A percentile compares a stretch with the other conserved stretches of the same genome.
Conservation (phyloP, 78 protist genomes). For the Tieghemostelium lacteum region DNA sequence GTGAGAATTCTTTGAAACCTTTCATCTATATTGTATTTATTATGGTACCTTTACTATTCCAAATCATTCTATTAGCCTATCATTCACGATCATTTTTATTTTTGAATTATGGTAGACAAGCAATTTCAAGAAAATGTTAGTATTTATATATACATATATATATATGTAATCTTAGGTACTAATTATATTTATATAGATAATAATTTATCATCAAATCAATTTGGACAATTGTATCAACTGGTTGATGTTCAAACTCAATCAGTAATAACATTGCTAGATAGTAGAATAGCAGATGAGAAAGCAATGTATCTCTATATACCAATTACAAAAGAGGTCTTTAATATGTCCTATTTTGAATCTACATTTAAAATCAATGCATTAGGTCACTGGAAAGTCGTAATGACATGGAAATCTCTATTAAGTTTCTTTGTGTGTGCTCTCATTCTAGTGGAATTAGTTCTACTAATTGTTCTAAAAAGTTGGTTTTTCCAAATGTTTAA, state of each 20-base stretch:
- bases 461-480: conserved; percentile 28
- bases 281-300: conserved; percentile 54
- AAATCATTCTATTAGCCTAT: conserved; percentile 46
- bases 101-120: conserved; percentile 65
- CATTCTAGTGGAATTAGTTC: conserved; percentile 29
- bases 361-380: conserved; percentile 66
- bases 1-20: conserved; percentile 50
- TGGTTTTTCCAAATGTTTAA: conserved; percentile 35
- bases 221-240: conserved; percentile 46
- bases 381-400: conserved; percentile 47
- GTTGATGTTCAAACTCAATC: conserved; percentile 48
- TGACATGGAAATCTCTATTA: conserved; percentile 64
- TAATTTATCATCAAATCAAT: conserved; percentile 1
- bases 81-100: conserved; percentile 59
- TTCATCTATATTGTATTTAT: conserved; percentile 44
- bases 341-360: conserved; percentile 69
- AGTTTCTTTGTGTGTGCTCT: conserved; percentile 53
- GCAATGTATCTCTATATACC: conserved; percentile 70
- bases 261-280: conserved; percentile 49
- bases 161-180: not conserved
- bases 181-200: conserved; percentile 5
- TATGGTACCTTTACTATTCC: conserved; percentile 34
- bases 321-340: conserved; percentile 53
- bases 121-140: conserved; percentile 58
- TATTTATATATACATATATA: not conserved